Evolutionary conservation across 306 rosid genomes (phyloP), one percentile per base, ranked within the genome.

Genomic region (Vigna radiata): DNA sequence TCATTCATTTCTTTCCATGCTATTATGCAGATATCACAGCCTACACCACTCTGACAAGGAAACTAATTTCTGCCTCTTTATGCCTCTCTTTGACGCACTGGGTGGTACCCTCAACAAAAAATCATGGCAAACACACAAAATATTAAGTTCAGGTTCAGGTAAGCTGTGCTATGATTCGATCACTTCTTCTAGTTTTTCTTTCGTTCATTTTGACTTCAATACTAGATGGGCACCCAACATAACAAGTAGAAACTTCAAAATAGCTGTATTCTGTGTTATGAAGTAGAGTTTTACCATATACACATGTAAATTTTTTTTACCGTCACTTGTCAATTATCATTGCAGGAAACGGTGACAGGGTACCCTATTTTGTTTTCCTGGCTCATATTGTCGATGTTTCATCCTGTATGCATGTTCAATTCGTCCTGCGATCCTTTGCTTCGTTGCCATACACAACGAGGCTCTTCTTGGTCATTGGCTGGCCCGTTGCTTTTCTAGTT

Each of bases 21-120:
- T 44, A 55, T 53, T 19, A 52, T 85, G 90, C 92, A 96, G 99
- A 81, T 96, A 91, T 87, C 91, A 91, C 78, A 82, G 79, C 68
- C 86, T 96, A 56, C 99, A 96, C 83, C 97, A 85, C 76, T 79
- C 91, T 31, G 90, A 93, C 19, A 88, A 79, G 90, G 87, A 65
- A 27, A 71, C 96, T 77, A 96, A 96, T 73, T 91, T 96, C 90
- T 92, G 99, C 90, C 97, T 96, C 80, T 96, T 93, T 69, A 93
- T 96, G 99, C 99, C 99, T 68, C 86, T 96, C 63, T 96, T 96
- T 75, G 98, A 96, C 52, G 93, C 81, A 3, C 48, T 96, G 3
- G 92, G 99, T 73, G 85, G 86, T 18, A 96, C 98, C 0, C 85
- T 89, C 8, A 81, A 93, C 88, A 54, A 43, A 4, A 88, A 83